Evolutionary conservation across 2,329 filamentous ascomycete species (phyloP).

Genomic region (Blastomyces percursus): DNA sequence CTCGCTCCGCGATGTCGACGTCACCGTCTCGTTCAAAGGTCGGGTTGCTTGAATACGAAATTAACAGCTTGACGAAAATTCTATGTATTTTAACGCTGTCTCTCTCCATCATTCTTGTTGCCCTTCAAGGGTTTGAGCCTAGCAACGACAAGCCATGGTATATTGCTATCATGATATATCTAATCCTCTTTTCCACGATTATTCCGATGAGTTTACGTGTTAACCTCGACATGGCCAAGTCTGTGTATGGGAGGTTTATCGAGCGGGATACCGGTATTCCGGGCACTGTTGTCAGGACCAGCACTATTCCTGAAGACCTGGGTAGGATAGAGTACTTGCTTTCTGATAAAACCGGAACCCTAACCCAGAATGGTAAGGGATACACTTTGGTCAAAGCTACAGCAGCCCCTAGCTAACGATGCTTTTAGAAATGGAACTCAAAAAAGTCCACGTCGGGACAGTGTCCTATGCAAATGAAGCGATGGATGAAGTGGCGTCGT

Average conservation of each 20-base stretch:
- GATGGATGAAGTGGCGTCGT: constrained; percentile 90
- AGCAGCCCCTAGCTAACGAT: constrained; percentile 17
- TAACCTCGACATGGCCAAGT: constrained; percentile 95
- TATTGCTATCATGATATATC: constrained; percentile 92
- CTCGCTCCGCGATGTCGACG: constrained; percentile 84
- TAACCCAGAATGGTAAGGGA: constrained; percentile 69
- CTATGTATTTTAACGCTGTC: constrained; percentile 78
- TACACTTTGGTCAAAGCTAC: constrained; percentile 8
- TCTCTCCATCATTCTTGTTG: constrained; percentile 78
- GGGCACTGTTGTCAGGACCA: constrained; percentile 86
- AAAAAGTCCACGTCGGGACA: constrained; percentile 95
- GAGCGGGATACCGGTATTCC: constrained; percentile 82
- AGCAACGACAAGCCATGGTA: constrained; percentile 60
- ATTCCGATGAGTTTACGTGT: constrained; percentile 94
- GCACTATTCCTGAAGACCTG: constrained; percentile 92
- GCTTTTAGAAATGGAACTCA: constrained; percentile 77
- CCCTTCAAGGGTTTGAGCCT: constrained; percentile 64
- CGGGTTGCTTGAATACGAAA: constrained; percentile 86
- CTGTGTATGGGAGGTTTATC: constrained; percentile 91
- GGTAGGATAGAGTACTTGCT: constrained; percentile 92
- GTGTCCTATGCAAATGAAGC: constrained; percentile 97
- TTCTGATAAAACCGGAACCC: constrained; percentile 94
- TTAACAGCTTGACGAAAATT: constrained; percentile 95
- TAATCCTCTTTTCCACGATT: constrained; percentile 98
- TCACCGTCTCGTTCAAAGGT: constrained; percentile 87